Percentiles rank a stretch among this genome's conserved stretches.
These are phyloP conservation scores for Colletotrichum shisoi DNA, from an alignment of 2,329 filamentous ascomycete species.

Conservation along the genomic window DNA sequence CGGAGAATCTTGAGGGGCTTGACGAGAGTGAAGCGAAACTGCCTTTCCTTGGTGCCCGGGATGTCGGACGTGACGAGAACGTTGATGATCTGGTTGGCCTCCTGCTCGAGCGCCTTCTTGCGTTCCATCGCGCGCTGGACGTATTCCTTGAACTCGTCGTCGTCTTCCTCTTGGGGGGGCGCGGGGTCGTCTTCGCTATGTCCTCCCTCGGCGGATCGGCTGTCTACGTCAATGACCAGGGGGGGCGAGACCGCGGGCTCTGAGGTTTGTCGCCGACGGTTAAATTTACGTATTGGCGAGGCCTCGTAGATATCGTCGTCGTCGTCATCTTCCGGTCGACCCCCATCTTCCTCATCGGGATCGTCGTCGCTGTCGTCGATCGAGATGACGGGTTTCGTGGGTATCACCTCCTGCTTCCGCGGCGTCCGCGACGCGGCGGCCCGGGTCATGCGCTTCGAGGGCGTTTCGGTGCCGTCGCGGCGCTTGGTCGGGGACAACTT, in stretches of 20 bases:
- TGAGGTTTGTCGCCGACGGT: constrained; percentile 5
- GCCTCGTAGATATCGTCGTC: constrained; percentile 35
- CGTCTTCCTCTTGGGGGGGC: constrained; percentile 43
- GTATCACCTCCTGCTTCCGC: constrained; percentile 30
- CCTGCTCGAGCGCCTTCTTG: constrained; percentile 21
- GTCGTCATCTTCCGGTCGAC: constrained; percentile 11
- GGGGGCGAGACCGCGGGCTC: constrained; percentile 37
- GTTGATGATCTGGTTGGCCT: constrained; percentile 42
- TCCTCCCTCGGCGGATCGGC: constrained; percentile 33
- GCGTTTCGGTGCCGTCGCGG: constrained; percentile 21
- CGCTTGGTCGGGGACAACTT: constrained; percentile 25
- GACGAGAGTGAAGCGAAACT: constrained; percentile 71
- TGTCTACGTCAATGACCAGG: constrained; percentile 43
- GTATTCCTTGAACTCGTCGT: constrained; percentile 58
- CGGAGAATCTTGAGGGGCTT: constrained; percentile 73
- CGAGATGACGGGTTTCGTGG: constrained; percentile 37
- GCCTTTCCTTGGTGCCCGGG: constrained; percentile 60
- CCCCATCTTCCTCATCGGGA: constrained; percentile 19
- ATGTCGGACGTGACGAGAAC: constrained; percentile 69
- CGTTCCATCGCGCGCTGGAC: constrained; percentile 54
- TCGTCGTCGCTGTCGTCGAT: constrained; percentile 42
- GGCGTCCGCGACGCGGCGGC: constrained; percentile 35
- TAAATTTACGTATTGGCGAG: constrained; percentile 35
- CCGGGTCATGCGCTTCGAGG: constrained; percentile 31
- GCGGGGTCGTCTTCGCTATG: constrained; percentile 30